Evolutionary conservation across 139 green algal genomes (phyloP).

Genomic region (Tetradesmus obliquus): DNA sequence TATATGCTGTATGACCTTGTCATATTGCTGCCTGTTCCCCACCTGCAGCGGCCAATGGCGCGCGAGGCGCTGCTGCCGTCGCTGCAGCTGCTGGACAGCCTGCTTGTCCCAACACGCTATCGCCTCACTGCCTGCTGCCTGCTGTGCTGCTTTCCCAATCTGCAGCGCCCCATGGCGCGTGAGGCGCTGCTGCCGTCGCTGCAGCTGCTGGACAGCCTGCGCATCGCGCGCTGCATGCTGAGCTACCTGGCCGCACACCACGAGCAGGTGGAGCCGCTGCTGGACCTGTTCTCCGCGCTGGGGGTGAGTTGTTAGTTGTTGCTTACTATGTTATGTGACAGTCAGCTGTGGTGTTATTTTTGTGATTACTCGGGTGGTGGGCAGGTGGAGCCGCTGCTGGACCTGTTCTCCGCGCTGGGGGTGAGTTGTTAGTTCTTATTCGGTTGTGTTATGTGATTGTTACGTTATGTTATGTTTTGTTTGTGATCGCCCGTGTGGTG

Average conservation of each 20-base stretch:
- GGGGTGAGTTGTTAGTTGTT: conserved; percentile 32
- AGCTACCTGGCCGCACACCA: conserved; percentile 74
- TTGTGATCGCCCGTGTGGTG: not conserved
- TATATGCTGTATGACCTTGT: too few relatives aligned
- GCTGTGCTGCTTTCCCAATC: not conserved
- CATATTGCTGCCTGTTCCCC: too few relatives aligned
- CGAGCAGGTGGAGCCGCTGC: conserved; percentile 76
- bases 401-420: conserved; percentile 83
- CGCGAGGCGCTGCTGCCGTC: conserved; percentile 42
- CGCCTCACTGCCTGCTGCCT: conserved; percentile 70
- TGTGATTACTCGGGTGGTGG: not conserved
- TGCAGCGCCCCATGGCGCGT: conserved; percentile 40
- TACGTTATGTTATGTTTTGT: not conserved
- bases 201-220: conserved; percentile 85
- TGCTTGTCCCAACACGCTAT: conserved; percentile 79
- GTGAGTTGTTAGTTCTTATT: conserved; percentile 9
- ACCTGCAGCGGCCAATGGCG: not conserved
- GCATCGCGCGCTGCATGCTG: conserved; percentile 88
- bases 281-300: conserved; percentile 87
- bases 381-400: conserved; percentile 83
- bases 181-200: conserved; percentile 43
- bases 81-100: conserved; percentile 61
- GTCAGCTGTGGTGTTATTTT: not conserved
- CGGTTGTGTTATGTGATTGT: not conserved
- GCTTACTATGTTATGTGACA: not conserved